Evolutionary conservation across 1,139 yeast genomes (phyloP), one percentile per base, ranked within the genome.

Genomic region (Blastobotrys proliferans): DNA sequence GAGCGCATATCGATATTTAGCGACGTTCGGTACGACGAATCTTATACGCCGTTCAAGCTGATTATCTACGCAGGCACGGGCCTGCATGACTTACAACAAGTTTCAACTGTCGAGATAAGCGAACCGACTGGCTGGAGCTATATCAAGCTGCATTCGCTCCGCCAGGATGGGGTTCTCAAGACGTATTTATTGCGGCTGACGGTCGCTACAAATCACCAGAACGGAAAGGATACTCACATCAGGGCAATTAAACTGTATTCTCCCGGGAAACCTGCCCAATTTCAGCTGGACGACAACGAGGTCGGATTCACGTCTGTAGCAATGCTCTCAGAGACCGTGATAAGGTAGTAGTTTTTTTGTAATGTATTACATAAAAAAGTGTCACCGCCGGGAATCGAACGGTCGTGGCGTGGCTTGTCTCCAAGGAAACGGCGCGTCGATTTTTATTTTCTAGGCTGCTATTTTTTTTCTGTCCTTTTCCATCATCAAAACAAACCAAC

Each of bases 161-260:
- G 88, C 42, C 41, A 46, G 22, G 54, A 68, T 67, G 32, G 79
- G 70, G 76, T 81, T 0, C 65, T 90, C 44, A 82, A 84, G 54
- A 81, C 96, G 47, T 86, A 83, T 55, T 70, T 82, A 54, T 65
- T 92, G 6, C 77, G 87, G 50, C 59, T 94, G 21, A 66, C 76
- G n/a, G 74, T 94, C 20, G 68, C 81, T 22, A 77, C 87, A 1
- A 94, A 92, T 58, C 97, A 88, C 57, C 97, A 90, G 59, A 92
- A 87, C 60, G 99, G 99, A 36, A 92, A 92, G 59, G 99, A 94
- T 62, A 83, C 96, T 1, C 97, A 88, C 61, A 70, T 94, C 6
- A 64, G 98, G 41, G 84, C 92, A 0, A 70, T 92, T 27, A 71
- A 76, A 62, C 58, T 83, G 4, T 72, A 71, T 51, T 67, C 80